Base-by-base conservation (phyloP, 176 grass and related monocot species). In the Saccharum officinarum region DNA sequence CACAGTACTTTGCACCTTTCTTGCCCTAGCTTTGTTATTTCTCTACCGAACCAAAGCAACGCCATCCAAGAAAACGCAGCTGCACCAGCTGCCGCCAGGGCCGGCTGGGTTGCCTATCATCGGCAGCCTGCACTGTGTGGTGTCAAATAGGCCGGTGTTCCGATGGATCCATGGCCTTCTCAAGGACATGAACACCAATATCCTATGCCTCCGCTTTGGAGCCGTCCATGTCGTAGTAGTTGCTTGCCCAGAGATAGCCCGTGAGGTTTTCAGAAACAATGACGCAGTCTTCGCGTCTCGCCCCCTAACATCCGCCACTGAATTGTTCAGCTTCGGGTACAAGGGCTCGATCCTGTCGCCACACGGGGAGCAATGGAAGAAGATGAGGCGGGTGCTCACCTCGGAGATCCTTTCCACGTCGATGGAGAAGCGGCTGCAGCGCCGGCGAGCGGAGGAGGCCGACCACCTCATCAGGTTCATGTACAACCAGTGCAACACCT, bases 331-430 rank as follows among this genome's bases (percentile, higher is more conserved):
- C 34, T 50, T 79, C 0, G 72, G 77, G 3, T 88, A 82, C 72
- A 45, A 59, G 49, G 11, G 40, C 33, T 4, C 60, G 16, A 23
- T 25, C 69, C 15, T 90, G 16, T 57, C 71, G 0, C 77, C 82
- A 1, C 31, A n/a, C 5, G 91, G 88, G 0, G 85, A 87, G 4
- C 85, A 86, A 49, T 93, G 88, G 91, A 90, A 57, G 81, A 93
- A 88, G 78, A 90, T 93, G 91, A 84, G 64, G 66, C 75, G 67
- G 22, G 45, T 88, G 1, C 3, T 90, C 4, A 8, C 71, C 11
- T 85, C 84, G 0, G 91, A 93, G 65, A 18, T 88, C 50, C 34
- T 90, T 0, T 65, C 39, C 6, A 15, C 77, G 0, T 1, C 85
- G 5, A 55, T 83, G 85, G 80, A 87, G 30, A n/a, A n/a, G n/a